Percentiles rank a stretch among this genome's conserved stretches.
Evolutionary conservation across 2,329 filamentous ascomycete species (phyloP).

Genomic region (Aschersonia sp.): DNA sequence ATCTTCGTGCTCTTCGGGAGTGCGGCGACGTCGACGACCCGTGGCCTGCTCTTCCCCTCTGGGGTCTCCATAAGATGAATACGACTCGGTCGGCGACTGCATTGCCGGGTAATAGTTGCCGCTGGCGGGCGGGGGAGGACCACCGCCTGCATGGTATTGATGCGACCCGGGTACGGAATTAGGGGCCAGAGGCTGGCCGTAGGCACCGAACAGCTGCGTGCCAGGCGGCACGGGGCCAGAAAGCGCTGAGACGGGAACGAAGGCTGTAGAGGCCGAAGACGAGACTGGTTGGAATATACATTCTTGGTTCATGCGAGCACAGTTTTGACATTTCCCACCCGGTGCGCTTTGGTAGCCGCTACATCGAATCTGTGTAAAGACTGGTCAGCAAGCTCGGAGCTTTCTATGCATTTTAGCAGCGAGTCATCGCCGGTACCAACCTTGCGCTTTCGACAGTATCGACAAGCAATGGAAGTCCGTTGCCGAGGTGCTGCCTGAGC

Average conservation of each 20-base stretch:
- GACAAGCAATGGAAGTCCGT: constrained; percentile 44
- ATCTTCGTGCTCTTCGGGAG: constrained; percentile 24
- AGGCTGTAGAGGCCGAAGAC: constrained; percentile 39
- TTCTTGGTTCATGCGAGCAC: constrained; percentile 46
- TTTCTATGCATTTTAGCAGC: no score
- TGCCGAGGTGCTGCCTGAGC: constrained; percentile 41
- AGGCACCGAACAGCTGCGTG: constrained; percentile 41
- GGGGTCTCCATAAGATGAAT: constrained; percentile 20
- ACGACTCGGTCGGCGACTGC: constrained; percentile 29
- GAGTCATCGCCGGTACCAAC: no score
- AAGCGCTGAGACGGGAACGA: constrained; percentile 43
- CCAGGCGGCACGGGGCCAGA: constrained; percentile 43
- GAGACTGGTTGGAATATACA: constrained; percentile 48
- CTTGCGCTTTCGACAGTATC: constrained; percentile 48
- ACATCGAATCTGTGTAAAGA: constrained; percentile 36
- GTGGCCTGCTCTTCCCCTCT: constrained; percentile 16
- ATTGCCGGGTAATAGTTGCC: constrained; percentile 26
- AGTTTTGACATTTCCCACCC: constrained; percentile 46
- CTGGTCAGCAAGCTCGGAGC: constrained; percentile 4
- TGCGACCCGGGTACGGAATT: constrained; percentile 13
- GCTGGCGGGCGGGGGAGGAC: constrained; percentile 16
- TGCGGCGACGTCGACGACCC: constrained; percentile 20
- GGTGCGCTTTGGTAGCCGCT: constrained; percentile 45
- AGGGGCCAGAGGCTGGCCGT: constrained; percentile 38
- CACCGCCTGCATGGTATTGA: constrained; percentile 8